Evolutionary conservation across 257 asterid species (phyloP), one percentile per base, ranked within the genome.

Genomic region (Prunella vulgaris): DNA sequence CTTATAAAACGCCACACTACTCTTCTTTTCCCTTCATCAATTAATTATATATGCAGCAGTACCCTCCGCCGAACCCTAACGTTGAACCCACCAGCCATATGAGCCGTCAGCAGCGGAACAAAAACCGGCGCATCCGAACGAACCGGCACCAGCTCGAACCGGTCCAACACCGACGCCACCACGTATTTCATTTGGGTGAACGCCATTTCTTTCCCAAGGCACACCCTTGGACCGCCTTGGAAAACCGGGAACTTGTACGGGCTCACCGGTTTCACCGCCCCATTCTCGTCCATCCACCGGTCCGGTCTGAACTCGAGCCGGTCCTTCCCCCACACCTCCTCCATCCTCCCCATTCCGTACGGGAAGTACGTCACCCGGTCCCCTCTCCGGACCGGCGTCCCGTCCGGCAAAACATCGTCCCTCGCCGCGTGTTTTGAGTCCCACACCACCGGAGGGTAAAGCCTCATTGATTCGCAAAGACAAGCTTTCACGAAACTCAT

Each of bases 391-490:
- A 86, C 84, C 69, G 57, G 74, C 0, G 96, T 89, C 0, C 98
- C 98, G 20, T 92, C 98, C 0, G 96, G 97, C 56, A 92, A 68
- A 1, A 84, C 60, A 59, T 92, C 98, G 69, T 84, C 92, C 0
- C 52, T 70, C 1, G 66, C 82, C 1, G 96, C 92, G 40, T 88
- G 92, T 58, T 90, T 90, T 0, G 97, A 90, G 76, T 92, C 98
- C 96, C 96, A 92, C 57, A 82, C 97, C 60, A 92, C 98, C n/a
- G 98, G 98, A 1, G 98, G 98, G 54, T 92, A 92, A 1, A 92
- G 94, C 76, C 98, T 77, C 92, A 92, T 80, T 0, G 90, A 78
- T 25, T 92, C 98, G 14, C 88, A 86, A 30, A 92, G 20, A 35
- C 97, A 89, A 0, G 97, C 98, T 49, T 79, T 80, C 0, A 78